These are phyloP conservation scores for Pleurotus platypus DNA, from an alignment of 768 basidiomycete genomes.

Conservation along the genomic window DNA sequence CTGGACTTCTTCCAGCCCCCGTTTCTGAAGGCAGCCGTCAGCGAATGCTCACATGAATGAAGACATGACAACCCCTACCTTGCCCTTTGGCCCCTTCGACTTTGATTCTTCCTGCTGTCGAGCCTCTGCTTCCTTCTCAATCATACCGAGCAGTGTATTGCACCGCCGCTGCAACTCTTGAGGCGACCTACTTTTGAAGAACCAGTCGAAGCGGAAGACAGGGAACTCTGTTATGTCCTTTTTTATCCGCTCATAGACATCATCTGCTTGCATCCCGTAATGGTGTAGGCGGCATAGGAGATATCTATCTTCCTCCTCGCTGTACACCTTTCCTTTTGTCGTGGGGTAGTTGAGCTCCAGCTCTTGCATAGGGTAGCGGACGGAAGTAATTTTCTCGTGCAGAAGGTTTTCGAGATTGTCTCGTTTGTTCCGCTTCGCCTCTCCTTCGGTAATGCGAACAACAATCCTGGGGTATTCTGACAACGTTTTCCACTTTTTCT, in stretches of 20 bases:
- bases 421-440: slow-evolving; percentile 84
- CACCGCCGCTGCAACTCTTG: slow-evolving; percentile 87
- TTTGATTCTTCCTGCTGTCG: slow-evolving; percentile 67
- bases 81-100: slow-evolving; percentile 56
- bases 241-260: slow-evolving; percentile 94
- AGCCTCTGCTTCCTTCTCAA: slow-evolving; percentile 86
- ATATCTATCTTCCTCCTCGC: slow-evolving; percentile 96
- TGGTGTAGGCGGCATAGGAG: slow-evolving; percentile 85
- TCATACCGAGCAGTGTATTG: slow-evolving; percentile 82
- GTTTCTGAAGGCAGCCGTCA: slow-evolving; percentile 45
- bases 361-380: slow-evolving; percentile 93
- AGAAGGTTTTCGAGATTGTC: slow-evolving; percentile 79
- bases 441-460: slow-evolving; percentile 83
- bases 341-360: slow-evolving; percentile 93
- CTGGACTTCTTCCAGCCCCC: slow-evolving; percentile 64
- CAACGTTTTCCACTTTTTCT: slow-evolving; percentile 85
- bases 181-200: slow-evolving; percentile 90
- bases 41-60: background rate
- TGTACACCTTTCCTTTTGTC: slow-evolving; percentile 95
- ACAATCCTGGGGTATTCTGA: slow-evolving; percentile 78
- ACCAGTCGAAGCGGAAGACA: slow-evolving; percentile 97
- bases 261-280: slow-evolving; percentile 85
- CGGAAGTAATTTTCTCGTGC: slow-evolving; percentile 76
- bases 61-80: slow-evolving; percentile 41
- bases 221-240: slow-evolving; percentile 96